Evolutionary conservation across 768 basidiomycete genomes (phyloP).

Genomic region (Boletus pseudopeckii): DNA sequence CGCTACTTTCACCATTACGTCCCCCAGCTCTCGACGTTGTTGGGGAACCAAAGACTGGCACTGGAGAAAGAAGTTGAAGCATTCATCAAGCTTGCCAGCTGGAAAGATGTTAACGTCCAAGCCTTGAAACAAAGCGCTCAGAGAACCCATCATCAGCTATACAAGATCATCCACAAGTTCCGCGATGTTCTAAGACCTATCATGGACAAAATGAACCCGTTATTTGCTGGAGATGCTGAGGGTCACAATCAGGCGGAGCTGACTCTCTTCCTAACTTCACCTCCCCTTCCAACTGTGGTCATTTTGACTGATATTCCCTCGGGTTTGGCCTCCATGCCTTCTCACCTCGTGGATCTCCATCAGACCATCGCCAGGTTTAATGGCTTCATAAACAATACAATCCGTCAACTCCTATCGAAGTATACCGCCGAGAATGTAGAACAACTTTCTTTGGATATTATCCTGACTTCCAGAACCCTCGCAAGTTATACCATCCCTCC

Average conservation of each 20-base stretch:
- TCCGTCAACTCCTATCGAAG: conserved; percentile 42
- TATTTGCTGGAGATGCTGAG: conserved; percentile 39
- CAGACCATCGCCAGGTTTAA: conserved; percentile 52
- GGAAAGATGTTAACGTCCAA: conserved; percentile 96
- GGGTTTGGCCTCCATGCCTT: conserved; percentile 11
- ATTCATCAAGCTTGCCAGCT: conserved; percentile 93
- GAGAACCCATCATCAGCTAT: conserved; percentile 85
- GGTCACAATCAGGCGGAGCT: conserved; percentile 11
- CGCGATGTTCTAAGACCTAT: conserved; percentile 81
- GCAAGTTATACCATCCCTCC: conserved; percentile 42
- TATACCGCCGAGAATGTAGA: conserved; percentile 46
- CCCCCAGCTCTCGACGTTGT: conserved; percentile 41
- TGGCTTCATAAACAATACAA: conserved; percentile 38
- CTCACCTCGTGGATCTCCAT: conserved; percentile 48
- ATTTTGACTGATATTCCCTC: not conserved
- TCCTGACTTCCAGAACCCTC: conserved; percentile 57
- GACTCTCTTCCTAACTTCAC: not conserved
- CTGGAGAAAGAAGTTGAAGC: conserved; percentile 80
- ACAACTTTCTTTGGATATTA: conserved; percentile 58
- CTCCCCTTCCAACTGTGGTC: not conserved
- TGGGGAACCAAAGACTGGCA: conserved; percentile 51
- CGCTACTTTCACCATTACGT: conserved; percentile 64
- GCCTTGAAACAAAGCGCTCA: conserved; percentile 90
- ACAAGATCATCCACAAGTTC: conserved; percentile 88
- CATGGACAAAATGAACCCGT: conserved; percentile 36